Conservation (phyloP, 1,284 basidiomycete genomes). For the Pseudozyma thailandica region DNA sequence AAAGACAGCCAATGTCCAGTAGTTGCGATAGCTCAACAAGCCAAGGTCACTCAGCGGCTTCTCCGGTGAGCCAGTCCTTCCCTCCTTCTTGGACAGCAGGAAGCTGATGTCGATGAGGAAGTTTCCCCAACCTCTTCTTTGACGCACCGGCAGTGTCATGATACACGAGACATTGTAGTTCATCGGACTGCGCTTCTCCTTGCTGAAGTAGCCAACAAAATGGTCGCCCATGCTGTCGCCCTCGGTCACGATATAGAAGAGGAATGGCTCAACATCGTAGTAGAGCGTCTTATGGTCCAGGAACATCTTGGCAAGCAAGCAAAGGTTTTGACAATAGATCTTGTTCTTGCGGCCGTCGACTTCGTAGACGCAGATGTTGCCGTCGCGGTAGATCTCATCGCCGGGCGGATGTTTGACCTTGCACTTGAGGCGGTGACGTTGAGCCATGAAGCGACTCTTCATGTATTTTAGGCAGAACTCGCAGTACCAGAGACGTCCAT, state of each 20-base stretch:
- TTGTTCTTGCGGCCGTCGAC: slow-evolving; percentile 98
- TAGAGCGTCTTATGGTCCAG: slow-evolving; percentile 99
- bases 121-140: slow-evolving; percentile 90
- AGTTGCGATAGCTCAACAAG: slow-evolving; percentile 89
- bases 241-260: slow-evolving; percentile 98
- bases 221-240: slow-evolving; percentile 87
- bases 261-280: slow-evolving; percentile 98
- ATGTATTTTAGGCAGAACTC: slow-evolving; percentile 99
- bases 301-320: slow-evolving; percentile 98
- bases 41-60: slow-evolving; percentile 97
- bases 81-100: slow-evolving; percentile 93
- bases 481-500: slow-evolving; percentile 94
- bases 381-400: slow-evolving; percentile 96
- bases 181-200: slow-evolving; percentile 95
- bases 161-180: slow-evolving; percentile 96
- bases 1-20: slow-evolving; percentile 94
- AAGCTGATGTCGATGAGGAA: slow-evolving; percentile 87
- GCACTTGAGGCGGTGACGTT: slow-evolving; percentile 88
- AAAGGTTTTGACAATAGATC: slow-evolving; percentile 99
- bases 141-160: slow-evolving; percentile 96
- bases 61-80: slow-evolving; percentile 95
- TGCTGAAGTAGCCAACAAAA: slow-evolving; percentile 98
- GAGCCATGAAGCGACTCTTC: slow-evolving; percentile 90
- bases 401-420: slow-evolving; percentile 94
- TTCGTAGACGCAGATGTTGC: slow-evolving; percentile 89